Conservation (phyloP, 352 stramenopile species). For the Pythium myriotylum region DNA sequence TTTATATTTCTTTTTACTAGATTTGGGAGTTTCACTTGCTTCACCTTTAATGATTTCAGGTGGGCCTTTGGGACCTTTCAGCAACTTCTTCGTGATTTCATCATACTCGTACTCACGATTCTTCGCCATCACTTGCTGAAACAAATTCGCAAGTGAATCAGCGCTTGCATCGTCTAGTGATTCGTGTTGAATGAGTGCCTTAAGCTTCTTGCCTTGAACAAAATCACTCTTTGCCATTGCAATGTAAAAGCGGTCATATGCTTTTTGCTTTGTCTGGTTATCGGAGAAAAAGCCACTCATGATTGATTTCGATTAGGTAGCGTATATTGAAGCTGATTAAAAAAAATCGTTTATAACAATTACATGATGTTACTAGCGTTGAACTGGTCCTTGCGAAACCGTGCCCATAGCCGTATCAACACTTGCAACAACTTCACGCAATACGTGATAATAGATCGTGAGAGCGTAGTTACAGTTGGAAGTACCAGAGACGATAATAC, state of each 20-base stretch:
- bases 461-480: conserved; percentile 24
- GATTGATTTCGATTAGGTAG: conserved; percentile 20
- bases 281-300: conserved; percentile 27
- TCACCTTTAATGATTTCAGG: conserved; percentile 22
- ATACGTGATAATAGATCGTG: conserved; percentile 29
- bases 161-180: conserved; percentile 8
- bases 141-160: conserved; percentile 18
- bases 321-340: conserved; percentile 29
- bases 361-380: conserved; percentile 23
- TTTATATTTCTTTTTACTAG: conserved; percentile 22
- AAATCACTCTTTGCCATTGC: conserved; percentile 23
- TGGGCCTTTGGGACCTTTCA: conserved; percentile 18
- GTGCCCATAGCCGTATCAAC: conserved; percentile 33
- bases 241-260: conserved; percentile 31
- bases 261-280: conserved; percentile 32
- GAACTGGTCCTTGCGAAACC: conserved; percentile 23
- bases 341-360: conserved; percentile 16
- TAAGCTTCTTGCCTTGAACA: conserved; percentile 22
- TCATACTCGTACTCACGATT: conserved; percentile 21
- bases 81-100: conserved; percentile 15
- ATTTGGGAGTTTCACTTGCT: conserved; percentile 22
- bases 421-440: conserved; percentile 28
- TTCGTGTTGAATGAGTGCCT: conserved; percentile 23
- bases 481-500: conserved; percentile 24
- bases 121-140: conserved; percentile 20